Evolutionary conservation across 352 stramenopile genomes (phyloP).

Genomic region (Thalassiosira pacifica): DNA sequence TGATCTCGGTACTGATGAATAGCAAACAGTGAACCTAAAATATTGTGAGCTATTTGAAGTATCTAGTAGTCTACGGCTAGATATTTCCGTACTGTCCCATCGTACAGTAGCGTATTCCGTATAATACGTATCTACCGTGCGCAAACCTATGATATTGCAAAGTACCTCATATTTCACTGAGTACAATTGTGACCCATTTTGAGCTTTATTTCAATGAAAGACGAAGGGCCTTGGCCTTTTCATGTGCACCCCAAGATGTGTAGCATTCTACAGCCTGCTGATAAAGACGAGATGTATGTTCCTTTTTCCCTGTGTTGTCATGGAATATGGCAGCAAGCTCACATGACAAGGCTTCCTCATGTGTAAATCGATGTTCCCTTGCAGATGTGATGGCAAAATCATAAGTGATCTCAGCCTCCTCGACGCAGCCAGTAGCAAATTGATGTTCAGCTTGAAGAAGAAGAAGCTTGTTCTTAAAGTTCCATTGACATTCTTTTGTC

Average conservation of each 20-base stretch:
- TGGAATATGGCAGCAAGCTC: conserved; percentile 22
- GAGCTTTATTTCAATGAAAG: not conserved
- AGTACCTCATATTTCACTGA: too few species aligned
- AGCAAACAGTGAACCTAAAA: too few species aligned
- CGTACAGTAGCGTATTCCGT: too few species aligned
- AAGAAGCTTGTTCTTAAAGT: conserved; percentile 47
- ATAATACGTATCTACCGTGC: too few species aligned
- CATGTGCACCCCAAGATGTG: not conserved
- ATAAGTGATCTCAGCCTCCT: conserved; percentile 18
- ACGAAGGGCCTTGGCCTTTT: not conserved
- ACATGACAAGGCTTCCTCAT: conserved; percentile 52
- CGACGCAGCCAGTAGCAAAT: conserved; percentile 18
- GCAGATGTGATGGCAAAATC: conserved; percentile 21
- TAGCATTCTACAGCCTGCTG: not conserved
- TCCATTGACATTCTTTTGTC: conserved; percentile 34
- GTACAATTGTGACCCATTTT: too few species aligned
- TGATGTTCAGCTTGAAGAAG: conserved; percentile 25
- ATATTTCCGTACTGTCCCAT: too few species aligned
- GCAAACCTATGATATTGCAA: too few species aligned
- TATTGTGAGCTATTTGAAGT: too few species aligned
- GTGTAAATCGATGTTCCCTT: conserved; percentile 36
- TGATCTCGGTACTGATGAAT: too few species aligned
- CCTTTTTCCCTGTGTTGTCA: not conserved
- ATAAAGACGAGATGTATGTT: not conserved
- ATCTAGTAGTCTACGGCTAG: too few species aligned